Base-by-base conservation (phyloP, 1,139 yeast genomes). In the Yarrowia galli region DNA sequence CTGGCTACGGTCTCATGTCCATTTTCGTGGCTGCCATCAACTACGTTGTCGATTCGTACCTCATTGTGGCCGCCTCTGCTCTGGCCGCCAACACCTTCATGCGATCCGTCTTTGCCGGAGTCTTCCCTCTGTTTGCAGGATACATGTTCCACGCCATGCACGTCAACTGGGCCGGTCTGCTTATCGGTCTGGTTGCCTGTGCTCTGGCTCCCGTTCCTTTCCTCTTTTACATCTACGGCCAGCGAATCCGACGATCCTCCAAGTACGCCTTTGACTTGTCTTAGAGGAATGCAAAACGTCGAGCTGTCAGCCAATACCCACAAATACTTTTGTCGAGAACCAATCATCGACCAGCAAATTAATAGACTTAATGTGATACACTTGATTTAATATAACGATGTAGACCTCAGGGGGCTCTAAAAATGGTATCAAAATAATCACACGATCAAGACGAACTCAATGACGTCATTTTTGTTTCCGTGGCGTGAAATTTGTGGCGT, bases 51-150 rank as follows among this genome's bases (percentile, higher is more conserved):
- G 97, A 91, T 77, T 81, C 89, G 53, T 92, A 91, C 75, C 81
- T 90, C 71, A 77, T 87, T 69, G 87, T 88, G 74, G 96, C 97
- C 7, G 97, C 97, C 8, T 89, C 96, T 32, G 97, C 97, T 1
- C 82, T 92, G 72, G 97, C 97, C 7, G 97, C 89, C 16, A 91
- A 91, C 76, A 87, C 97, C 0, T 86, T 92, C 74, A 81, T 92
- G 73, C 87, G 98, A 81, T 87, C 92, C 70, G 87, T 81, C 0
- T 84, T 85, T 72, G 91, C 88, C 69, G 89, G 88, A 56, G 83
- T 83, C 2, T 92, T 92, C 84, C 97, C 98, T 58, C 81, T 92
- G 69, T 92, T 92, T 74, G 84, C 88, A 2, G 79, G 84, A 8
- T 89, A 85, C 71, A 88, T 92, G 97, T 90, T 91, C 77, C 77